Evolutionary conservation across 2,329 filamentous ascomycete genomes (phyloP).

Genomic region (Blastomyces parvus): DNA sequence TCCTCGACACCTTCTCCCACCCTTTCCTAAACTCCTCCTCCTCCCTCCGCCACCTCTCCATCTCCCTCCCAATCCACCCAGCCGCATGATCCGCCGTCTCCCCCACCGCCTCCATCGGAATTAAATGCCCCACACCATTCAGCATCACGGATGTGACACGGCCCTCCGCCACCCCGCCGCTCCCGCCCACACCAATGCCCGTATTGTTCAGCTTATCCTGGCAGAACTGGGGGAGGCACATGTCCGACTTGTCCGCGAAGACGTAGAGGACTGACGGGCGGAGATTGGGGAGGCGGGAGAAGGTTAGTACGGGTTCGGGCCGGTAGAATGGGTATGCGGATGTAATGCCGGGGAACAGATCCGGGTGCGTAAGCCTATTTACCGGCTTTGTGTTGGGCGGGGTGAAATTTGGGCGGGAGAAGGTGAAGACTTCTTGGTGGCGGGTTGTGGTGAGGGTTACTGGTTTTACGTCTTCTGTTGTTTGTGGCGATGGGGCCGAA

Average conservation of each 20-base stretch:
- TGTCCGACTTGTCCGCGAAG: conserved; percentile 36
- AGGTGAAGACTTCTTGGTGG: conserved; percentile 66
- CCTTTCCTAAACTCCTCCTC: conserved; percentile 46
- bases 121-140: conserved; percentile 61
- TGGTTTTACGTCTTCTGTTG: conserved; percentile 27
- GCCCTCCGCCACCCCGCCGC: conserved; percentile 52
- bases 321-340: conserved; percentile 37
- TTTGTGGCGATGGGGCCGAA: conserved; percentile 52
- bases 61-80: conserved; percentile 48
- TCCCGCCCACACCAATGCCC: conserved; percentile 32
- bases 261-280: conserved; percentile 40
- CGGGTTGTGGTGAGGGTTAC: conserved; percentile 70
- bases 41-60: conserved; percentile 49
- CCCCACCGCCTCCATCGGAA: conserved; percentile 69
- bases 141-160: conserved; percentile 58
- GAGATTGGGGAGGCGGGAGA: conserved; percentile 33
- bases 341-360: conserved; percentile 31
- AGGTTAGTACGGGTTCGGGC: conserved; percentile 32
- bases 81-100: conserved; percentile 55
- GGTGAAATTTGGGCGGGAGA: conserved; percentile 44
- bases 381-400: conserved; percentile 36
- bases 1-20: conserved; percentile 44
- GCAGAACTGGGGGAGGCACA: conserved; percentile 31
- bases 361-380: conserved; percentile 38
- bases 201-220: conserved; percentile 36